Conservation (phyloP, 2,329 filamentous ascomycete genomes). For the Neofusicoccum sp. region DNA sequence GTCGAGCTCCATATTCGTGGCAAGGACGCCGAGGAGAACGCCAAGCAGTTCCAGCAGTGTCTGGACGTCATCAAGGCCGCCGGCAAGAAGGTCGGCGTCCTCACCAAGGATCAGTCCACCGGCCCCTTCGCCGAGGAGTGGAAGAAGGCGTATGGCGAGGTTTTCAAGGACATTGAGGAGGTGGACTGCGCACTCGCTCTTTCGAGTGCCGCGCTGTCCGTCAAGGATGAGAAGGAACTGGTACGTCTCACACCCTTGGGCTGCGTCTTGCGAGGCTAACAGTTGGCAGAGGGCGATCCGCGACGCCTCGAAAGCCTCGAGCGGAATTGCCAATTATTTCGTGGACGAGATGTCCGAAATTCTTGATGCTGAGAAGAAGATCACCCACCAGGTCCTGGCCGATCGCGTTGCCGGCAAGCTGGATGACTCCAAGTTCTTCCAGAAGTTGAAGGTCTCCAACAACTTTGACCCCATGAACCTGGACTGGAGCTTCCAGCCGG, state of each 20-base stretch:
- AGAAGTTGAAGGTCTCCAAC: slow-evolving; percentile 76
- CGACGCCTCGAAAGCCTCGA: slow-evolving; percentile 90
- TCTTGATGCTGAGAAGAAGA: slow-evolving; percentile 94
- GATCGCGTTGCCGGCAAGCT: slow-evolving; percentile 89
- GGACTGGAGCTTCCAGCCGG: slow-evolving; percentile 90
- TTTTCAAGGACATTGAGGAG: slow-evolving; percentile 84
- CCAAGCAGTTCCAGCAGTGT: slow-evolving; percentile 84
- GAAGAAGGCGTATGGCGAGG: slow-evolving; percentile 77
- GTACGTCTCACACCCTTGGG: slow-evolving; percentile 41
- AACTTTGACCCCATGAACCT: slow-evolving; percentile 88
- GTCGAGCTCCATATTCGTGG: slow-evolving; percentile 89
- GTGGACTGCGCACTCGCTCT: slow-evolving; percentile 83
- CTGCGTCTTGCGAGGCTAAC: slow-evolving; percentile 1
- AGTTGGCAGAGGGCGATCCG: slow-evolving; percentile 74
- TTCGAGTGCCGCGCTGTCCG: slow-evolving; percentile 79
- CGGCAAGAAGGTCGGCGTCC: slow-evolving; percentile 89
- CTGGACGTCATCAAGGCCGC: slow-evolving; percentile 83
- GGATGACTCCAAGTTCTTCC: slow-evolving; percentile 93
- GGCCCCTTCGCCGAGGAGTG: slow-evolving; percentile 96
- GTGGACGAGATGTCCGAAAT: slow-evolving; percentile 98
- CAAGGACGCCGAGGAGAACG: slow-evolving; percentile 89
- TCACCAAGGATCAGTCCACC: slow-evolving; percentile 80
- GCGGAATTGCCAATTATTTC: slow-evolving; percentile 91
- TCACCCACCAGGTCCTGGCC: slow-evolving; percentile 85
- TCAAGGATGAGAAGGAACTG: slow-evolving; percentile 94